A percentile compares a stretch with the other conserved stretches of the same genome.
Evolutionary conservation across 192 early-diverging fungal species (phyloP).

Genomic region (Rhizophagus prolifer): DNA sequence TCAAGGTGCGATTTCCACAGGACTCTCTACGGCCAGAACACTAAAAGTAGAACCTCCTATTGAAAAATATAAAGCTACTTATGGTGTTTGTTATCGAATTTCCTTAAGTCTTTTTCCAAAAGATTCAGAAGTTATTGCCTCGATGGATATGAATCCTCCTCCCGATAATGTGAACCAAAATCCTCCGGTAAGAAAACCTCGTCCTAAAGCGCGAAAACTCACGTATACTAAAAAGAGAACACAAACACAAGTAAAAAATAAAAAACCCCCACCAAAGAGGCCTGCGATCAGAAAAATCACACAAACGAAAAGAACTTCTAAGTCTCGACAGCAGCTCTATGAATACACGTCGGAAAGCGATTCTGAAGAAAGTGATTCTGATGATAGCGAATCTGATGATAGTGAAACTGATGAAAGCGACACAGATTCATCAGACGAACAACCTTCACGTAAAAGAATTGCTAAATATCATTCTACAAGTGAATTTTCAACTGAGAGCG

Average conservation of each 20-base stretch:
- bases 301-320: constrained; percentile 7
- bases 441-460: not conserved
- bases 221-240: not conserved
- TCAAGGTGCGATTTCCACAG: constrained; percentile 51
- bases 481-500: not conserved
- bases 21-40: constrained; percentile 37
- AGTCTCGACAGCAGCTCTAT: not conserved
- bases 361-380: not conserved
- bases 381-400: not conserved
- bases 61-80: constrained; percentile 36
- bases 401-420: not conserved
- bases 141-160: not conserved
- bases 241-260: not conserved
- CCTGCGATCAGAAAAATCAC: not conserved
- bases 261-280: not conserved
- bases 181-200: not conserved
- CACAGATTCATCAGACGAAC: not conserved
- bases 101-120: constrained; percentile 32
- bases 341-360: not conserved
- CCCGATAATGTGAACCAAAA: not conserved
- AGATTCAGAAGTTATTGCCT: not conserved
- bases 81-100: constrained; percentile 42
- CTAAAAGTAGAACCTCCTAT: constrained; percentile 41
- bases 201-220: constrained; percentile 1
- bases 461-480: not conserved